These are phyloP conservation scores for Lolium rigidum DNA, from an alignment of 176 grass and related monocot genomes.

Conservation along the genomic window DNA sequence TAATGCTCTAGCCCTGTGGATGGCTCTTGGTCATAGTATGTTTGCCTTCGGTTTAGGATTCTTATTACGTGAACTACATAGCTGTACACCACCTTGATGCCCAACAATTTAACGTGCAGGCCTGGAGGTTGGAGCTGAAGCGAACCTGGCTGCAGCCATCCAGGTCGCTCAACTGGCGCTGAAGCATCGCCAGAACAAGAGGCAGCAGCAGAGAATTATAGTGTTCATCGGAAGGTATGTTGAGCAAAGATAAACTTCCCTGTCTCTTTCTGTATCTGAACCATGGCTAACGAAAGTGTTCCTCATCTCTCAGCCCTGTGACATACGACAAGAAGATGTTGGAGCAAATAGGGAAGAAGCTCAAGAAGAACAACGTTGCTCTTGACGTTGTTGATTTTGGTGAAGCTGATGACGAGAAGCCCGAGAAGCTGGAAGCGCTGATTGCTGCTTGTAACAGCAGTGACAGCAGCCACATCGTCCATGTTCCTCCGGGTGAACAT, in stretches of 20 bases:
- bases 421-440: constrained; percentile 86
- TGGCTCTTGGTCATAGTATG: background rate
- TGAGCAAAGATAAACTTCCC: background rate
- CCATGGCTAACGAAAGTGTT: background rate
- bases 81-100: background rate
- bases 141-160: constrained; percentile 84
- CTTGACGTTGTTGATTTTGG: constrained; percentile 99
- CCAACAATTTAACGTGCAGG: constrained; percentile 48
- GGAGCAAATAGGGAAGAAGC: constrained; percentile 91
- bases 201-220: constrained; percentile 95
- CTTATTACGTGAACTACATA: background rate
- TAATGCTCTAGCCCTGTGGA: background rate
- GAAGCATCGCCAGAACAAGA: constrained; percentile 99
- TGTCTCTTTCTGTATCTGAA: background rate
- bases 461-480: constrained; percentile 95
- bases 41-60: background rate
- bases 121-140: constrained; percentile 89
- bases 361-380: constrained; percentile 98
- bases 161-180: constrained; percentile 96
- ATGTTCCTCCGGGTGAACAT: constrained; percentile 70
- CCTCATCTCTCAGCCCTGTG: constrained; percentile 62
- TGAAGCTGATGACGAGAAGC: constrained; percentile 87
- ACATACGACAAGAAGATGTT: constrained; percentile 80
- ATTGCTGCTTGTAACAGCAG: constrained; percentile 78
- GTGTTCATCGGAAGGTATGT: constrained; percentile 95